These are phyloP conservation scores for Cladosporium oxysporum DNA, from an alignment of 2,329 filamentous ascomycete genomes.

Conservation along the genomic window DNA sequence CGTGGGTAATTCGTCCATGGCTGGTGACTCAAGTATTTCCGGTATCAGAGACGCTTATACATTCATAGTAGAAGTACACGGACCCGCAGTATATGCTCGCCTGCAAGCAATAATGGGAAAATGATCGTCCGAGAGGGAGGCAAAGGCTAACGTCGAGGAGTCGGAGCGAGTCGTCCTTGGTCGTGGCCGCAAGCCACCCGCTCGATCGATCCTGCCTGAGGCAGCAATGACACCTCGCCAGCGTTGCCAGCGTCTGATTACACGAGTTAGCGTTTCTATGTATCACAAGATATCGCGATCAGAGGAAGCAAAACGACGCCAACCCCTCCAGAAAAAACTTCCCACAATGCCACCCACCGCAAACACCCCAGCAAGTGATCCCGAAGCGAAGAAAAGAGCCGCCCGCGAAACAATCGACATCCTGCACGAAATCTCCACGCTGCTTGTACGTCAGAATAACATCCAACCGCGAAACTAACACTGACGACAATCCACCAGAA, in stretches of 20 bases:
- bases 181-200: neutral
- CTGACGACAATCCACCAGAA: slow-evolving; percentile 63
- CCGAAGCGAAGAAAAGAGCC: slow-evolving; percentile 69
- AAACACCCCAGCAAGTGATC: slow-evolving; percentile 31
- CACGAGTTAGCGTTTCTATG: too few species aligned
- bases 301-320: neutral
- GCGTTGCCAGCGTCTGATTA: neutral
- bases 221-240: neutral
- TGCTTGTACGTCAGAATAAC: slow-evolving; percentile 75
- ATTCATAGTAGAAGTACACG: neutral
- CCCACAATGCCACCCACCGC: slow-evolving; percentile 32
- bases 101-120: slow-evolving; percentile 6
- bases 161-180: neutral
- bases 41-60: neutral
- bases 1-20: slow-evolving; percentile 76
- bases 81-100: neutral
- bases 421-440: slow-evolving; percentile 72
- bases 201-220: neutral
- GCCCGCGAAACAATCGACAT: slow-evolving; percentile 80
- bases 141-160: neutral
- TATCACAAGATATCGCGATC: neutral
- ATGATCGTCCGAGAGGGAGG: neutral
- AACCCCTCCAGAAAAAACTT: slow-evolving; percentile 17
- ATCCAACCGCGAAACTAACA: too few species aligned
- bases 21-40: neutral